Evolutionary conservation across 2,329 filamentous ascomycete genomes (phyloP).

Genomic region (Apiospora hydei): DNA sequence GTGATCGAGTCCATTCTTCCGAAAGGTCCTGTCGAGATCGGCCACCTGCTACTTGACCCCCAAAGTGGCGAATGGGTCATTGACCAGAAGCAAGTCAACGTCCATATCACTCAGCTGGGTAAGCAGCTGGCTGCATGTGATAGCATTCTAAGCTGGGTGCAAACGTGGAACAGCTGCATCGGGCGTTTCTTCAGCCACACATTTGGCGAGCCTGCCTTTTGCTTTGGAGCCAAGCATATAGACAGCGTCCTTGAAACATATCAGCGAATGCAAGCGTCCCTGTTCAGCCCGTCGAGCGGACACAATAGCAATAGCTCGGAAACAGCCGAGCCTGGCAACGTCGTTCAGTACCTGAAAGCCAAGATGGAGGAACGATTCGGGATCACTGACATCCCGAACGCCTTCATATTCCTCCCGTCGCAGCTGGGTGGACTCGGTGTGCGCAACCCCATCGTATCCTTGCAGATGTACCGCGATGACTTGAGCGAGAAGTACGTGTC

Average conservation of each 20-base stretch:
- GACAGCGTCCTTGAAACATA: constrained; percentile 52
- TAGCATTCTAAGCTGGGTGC: constrained; percentile 51
- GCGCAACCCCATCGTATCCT: constrained; percentile 53
- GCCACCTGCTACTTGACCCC: constrained; percentile 60
- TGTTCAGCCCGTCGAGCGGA: constrained; percentile 41
- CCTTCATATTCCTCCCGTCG: constrained; percentile 55
- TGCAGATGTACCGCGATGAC: constrained; percentile 46
- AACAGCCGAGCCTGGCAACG: constrained; percentile 33
- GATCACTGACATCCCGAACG: constrained; percentile 49
- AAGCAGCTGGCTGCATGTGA: constrained; percentile 61
- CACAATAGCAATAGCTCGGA: neutral
- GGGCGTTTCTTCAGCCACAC: constrained; percentile 54
- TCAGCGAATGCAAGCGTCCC: constrained; percentile 47
- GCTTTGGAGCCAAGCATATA: constrained; percentile 53
- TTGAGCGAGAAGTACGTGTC: constrained; percentile 25
- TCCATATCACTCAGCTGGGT: constrained; percentile 61
- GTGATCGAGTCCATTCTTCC: constrained; percentile 49
- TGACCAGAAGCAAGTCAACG: constrained; percentile 58
- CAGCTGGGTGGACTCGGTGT: constrained; percentile 54
- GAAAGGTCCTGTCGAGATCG: constrained; percentile 59
- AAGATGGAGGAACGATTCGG: constrained; percentile 45
- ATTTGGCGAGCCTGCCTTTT: constrained; percentile 53
- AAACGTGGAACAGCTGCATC: constrained; percentile 55
- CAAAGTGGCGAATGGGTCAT: constrained; percentile 58
- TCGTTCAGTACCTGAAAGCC: constrained; percentile 40